Evolutionary conservation across 2,329 filamentous ascomycete species (phyloP), one percentile per base, ranked within the genome.

Genomic region (Bipolaris zeicola): DNA sequence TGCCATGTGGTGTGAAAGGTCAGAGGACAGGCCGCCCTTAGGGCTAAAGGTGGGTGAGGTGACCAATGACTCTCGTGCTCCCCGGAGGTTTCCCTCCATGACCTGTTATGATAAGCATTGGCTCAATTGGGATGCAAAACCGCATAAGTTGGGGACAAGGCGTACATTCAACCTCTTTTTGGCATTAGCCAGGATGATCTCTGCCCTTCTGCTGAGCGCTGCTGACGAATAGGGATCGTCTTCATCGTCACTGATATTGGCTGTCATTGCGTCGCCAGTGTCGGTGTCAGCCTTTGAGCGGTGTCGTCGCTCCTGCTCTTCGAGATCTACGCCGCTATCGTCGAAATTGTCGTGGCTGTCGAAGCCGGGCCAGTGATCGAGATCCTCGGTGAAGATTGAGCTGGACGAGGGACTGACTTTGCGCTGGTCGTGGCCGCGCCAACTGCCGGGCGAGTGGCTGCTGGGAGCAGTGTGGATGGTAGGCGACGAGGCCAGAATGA

Each of bases 181-280:
- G 31, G 94, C 94, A 77, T 96, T 96, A 53, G 92, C 91, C 52
- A 98, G 82, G 71, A 97, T 97, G 70, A 93, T 83, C 73, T 97
- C 93, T 1, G 93, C 93, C 67, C 92, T 86, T 64, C 89, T 88
- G 50, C 68, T 70, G 33, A 72, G 57, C 33, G 68, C 64, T 52
- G 84, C 87, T 46, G 90, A 91, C 3, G 91, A 91, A 67, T 89
- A 86, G 42, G 83, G 82, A 52, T 89, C 85, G 54, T 87, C 85
- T 3, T 83, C 79, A 28, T 69, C 68, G 41, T 77, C 73, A 50
- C 76, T 76, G 45, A 76, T 77, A 33, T 75, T 46, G 52, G 41
- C 67, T 64, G 77, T 64, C 69, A 74, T 64, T 58, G 78, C 67
- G 69, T 78, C 63, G 37, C 50, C 54, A 65, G 74, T 60, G 67